Conservation (phyloP, 2,329 filamentous ascomycete genomes). For the Bipolaris sorokiniana region DNA sequence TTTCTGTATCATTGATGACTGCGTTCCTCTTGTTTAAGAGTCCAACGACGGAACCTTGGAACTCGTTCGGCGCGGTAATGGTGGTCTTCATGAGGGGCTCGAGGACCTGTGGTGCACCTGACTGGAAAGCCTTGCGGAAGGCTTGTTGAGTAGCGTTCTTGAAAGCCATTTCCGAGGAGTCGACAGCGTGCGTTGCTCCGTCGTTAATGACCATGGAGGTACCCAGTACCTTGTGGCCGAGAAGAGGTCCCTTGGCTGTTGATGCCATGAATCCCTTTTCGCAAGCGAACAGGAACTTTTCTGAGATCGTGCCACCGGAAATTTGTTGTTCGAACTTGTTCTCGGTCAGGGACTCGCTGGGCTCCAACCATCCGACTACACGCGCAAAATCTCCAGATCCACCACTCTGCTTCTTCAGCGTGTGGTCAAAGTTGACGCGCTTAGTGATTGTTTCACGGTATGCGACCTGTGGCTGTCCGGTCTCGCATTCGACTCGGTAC, state of each 20-base stretch:
- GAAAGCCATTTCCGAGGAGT: conserved; percentile 97
- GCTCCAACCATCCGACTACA: conserved; percentile 90
- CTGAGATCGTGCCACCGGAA: conserved; percentile 85
- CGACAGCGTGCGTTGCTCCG: conserved; percentile 94
- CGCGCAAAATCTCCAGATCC: conserved; percentile 95
- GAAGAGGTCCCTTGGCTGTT: conserved; percentile 84
- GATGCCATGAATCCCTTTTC: conserved; percentile 89
- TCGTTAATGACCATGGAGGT: conserved; percentile 92
- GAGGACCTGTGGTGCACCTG: conserved; percentile 80
- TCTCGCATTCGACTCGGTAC: conserved; percentile 94
- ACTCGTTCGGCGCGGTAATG: conserved; percentile 93
- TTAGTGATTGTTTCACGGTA: conserved; percentile 93
- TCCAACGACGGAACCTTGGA: conserved; percentile 94
- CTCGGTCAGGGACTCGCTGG: conserved; percentile 71
- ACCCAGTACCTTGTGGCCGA: conserved; percentile 92
- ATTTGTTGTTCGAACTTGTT: conserved; percentile 90
- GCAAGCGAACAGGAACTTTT: conserved; percentile 94
- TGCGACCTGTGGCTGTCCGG: conserved; percentile 94
- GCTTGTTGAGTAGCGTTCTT: conserved; percentile 93
- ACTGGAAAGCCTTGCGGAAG: conserved; percentile 90
- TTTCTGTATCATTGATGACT: conserved; percentile 93
- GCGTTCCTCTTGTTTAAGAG: conserved; percentile 96
- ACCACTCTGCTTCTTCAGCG: conserved; percentile 93
- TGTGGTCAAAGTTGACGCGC: conserved; percentile 84
- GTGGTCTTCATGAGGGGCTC: conserved; percentile 99